Base-by-base conservation (phyloP, 148 eudicot genomes). In the Spergularia marina region DNA sequence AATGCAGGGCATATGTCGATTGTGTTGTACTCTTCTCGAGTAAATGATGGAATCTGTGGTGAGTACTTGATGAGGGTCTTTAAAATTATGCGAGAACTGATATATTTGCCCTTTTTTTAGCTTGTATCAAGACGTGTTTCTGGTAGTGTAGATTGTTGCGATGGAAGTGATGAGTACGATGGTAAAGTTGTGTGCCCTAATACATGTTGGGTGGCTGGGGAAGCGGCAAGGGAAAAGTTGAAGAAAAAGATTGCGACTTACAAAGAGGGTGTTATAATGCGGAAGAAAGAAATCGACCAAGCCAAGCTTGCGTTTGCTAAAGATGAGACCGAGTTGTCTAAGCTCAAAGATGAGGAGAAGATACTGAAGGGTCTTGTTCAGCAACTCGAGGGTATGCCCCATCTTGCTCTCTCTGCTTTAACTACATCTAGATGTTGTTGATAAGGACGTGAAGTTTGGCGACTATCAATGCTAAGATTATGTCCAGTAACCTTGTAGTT, bases 131-230 rank as follows among this genome's bases (percentile, higher is more conserved):
- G 59, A 69, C 58, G 20, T 66, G 30, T 71, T 60, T 63, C 52
- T 12, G 73, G 68, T 80, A 58, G 75, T 80, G 79, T 87, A 92
- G 97, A 92, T 87, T 95, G 98, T 59, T 95, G 98, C 81, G 98
- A 95, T 82, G 98, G 98, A 68, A 92, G 96, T 83, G 98, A 95
- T 79, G 98, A 95, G 87, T 86, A 95, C 82, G 90, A 88, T 89
- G 97, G 92, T 73, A 85, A 74, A 65, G 84, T 88, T 67, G 85
- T 79, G 82, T 95, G 99, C 84, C 68, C 88, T 51, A 92, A 95
- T 82, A 92, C 97, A 5, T 95, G 99, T 70, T 95, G 99, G 99
- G 99, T 92, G 82, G 92, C 94, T 86, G 99, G 99, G 72, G 90
- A 90, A 85, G 94, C 86, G 47, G 99, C 99, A 56, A 82, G 99